Conservation (phyloP, 371 early-diverging fungal species). For the Entomophthora muscae region DNA sequence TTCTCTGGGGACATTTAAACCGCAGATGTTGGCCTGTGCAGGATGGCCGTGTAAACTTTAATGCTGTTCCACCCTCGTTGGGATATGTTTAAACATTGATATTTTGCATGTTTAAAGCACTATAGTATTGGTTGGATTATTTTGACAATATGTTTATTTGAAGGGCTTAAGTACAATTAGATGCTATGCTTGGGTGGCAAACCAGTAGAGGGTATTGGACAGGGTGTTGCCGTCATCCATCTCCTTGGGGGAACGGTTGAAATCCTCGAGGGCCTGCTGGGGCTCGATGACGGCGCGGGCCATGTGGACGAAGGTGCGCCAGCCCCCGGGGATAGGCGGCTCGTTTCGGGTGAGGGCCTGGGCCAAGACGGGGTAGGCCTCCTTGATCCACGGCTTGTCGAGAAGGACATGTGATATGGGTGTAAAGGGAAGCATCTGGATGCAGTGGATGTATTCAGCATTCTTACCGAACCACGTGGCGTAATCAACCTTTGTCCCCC, state of each 20-base stretch:
- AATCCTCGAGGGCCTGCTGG: background rate
- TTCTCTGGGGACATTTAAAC: too few relatives aligned
- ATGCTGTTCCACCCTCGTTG: too few relatives aligned
- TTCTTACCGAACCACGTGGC: constrained; percentile 16
- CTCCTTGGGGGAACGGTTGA: constrained; percentile 1
- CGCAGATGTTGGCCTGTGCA: too few relatives aligned
- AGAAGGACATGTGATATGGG: constrained; percentile 37
- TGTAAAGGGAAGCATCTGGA: constrained; percentile 63
- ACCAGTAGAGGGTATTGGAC: constrained; percentile 33
- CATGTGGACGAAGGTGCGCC: constrained; percentile 32
- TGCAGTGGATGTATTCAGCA: constrained; percentile 53
- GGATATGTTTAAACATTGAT: too few relatives aligned
- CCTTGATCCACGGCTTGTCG: constrained; percentile 30
- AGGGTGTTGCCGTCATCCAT: constrained; percentile 41
- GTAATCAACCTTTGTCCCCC: constrained; percentile 52
- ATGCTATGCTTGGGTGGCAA: constrained; percentile 19
- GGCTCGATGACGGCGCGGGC: constrained; percentile 31
- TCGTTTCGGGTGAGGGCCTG: constrained; percentile 11
- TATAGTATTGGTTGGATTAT: too few relatives aligned
- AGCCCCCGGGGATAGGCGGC: constrained; percentile 19
- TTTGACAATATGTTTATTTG: too few relatives aligned
- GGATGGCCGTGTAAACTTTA: too few relatives aligned
- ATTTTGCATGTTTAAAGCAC: too few relatives aligned
- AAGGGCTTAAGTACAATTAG: background rate
- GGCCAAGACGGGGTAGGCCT: constrained; percentile 16